Evolutionary conservation across 768 basidiomycete genomes (phyloP).

Genomic region (Mycena indigotica): DNA sequence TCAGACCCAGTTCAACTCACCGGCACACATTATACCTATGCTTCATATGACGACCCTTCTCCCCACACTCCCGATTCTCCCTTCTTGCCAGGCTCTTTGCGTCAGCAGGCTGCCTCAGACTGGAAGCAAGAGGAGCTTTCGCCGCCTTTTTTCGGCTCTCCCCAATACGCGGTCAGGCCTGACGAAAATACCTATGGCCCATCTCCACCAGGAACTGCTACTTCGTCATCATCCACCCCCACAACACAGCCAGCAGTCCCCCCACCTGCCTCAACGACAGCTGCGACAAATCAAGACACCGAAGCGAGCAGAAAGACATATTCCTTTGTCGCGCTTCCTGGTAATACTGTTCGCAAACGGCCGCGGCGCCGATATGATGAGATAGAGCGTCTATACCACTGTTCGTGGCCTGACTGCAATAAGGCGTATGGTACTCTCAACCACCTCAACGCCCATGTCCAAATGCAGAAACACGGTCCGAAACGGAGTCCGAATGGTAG

Average conservation of each 20-base stretch:
- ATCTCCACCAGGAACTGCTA: constrained; percentile 64
- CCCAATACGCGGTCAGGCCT: constrained; percentile 45
- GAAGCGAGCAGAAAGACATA: constrained; percentile 66
- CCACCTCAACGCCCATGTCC: constrained; percentile 96
- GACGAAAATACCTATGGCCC: constrained; percentile 57
- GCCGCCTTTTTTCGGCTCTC: constrained; percentile 31
- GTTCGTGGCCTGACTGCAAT: constrained; percentile 74
- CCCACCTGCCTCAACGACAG: constrained; percentile 29
- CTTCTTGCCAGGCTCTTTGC: constrained; percentile 48
- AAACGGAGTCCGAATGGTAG: constrained; percentile 89
- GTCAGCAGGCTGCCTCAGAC: constrained; percentile 37
- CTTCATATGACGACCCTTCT: constrained; percentile 36
- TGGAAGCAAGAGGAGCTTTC: constrained; percentile 44
- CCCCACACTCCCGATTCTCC: constrained; percentile 38
- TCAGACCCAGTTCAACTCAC: constrained; percentile 61
- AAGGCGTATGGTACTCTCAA: constrained; percentile 95
- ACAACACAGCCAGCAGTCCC: constrained; percentile 29
- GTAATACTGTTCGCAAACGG: constrained; percentile 80
- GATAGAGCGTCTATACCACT: constrained; percentile 91
- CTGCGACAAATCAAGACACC: constrained; percentile 33
- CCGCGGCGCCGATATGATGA: constrained; percentile 90
- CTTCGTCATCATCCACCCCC: constrained; percentile 55
- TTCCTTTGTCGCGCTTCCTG: constrained; percentile 79
- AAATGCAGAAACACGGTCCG: constrained; percentile 94
- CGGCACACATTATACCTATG: constrained; percentile 47